Conservation (phyloP, 441 rosid species). For the Geranium incanum region DNA sequence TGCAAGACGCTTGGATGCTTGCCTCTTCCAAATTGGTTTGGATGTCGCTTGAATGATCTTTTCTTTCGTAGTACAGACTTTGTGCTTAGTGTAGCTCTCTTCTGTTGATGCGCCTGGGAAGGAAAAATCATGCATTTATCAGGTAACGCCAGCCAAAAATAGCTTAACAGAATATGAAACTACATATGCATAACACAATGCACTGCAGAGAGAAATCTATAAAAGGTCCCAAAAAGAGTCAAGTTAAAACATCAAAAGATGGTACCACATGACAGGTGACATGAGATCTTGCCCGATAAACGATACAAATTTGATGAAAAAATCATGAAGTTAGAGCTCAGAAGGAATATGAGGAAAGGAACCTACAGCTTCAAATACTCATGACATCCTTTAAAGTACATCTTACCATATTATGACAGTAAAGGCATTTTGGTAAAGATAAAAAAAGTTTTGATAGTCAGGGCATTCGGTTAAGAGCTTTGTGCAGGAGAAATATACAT, state of each 20-base stretch:
- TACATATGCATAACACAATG: not conserved
- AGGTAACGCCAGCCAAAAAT: not conserved
- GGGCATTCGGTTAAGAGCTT: too few species aligned
- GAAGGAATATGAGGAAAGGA: not conserved
- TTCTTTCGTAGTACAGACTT: constrained; percentile 66
- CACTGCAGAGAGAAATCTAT: not conserved
- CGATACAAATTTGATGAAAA: not conserved
- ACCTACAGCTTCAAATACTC: not conserved
- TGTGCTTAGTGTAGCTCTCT: constrained; percentile 49
- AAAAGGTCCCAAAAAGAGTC: not conserved
- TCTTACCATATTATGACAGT: not conserved
- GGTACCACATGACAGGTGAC: not conserved
- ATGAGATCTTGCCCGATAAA: not conserved
- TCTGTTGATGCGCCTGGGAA: constrained; percentile 52
- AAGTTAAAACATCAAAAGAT: not conserved
- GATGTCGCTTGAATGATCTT: constrained; percentile 76
- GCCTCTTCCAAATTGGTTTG: constrained; percentile 61
- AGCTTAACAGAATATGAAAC: not conserved
- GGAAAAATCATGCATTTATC: constrained; percentile 1
- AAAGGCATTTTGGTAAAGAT: not conserved
- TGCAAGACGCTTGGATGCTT: constrained; percentile 48
- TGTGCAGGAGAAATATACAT: too few species aligned
- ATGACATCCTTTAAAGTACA: not conserved
- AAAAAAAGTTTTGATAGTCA: too few species aligned
- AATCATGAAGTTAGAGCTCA: not conserved